These are phyloP conservation scores for Chaetomidium leptoderma DNA, from an alignment of 495 filamentous ascomycete species.

Conservation along the genomic window DNA sequence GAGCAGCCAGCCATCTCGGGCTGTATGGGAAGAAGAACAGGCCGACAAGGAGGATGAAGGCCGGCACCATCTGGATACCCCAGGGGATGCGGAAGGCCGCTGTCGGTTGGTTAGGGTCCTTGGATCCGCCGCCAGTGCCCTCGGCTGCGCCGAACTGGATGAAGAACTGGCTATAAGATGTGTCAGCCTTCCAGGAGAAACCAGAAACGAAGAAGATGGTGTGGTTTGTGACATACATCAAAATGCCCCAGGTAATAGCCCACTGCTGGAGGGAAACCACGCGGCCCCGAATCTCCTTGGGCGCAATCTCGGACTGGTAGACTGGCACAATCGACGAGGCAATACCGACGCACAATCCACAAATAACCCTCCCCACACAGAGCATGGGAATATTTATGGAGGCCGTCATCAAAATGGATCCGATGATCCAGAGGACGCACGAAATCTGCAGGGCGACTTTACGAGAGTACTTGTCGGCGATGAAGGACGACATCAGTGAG, in stretches of 20 bases:
- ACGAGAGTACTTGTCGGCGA: conserved; percentile 65
- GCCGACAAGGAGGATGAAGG: conserved; percentile 58
- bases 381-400: conserved; percentile 60
- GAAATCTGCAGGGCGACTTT: conserved; percentile 67
- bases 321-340: conserved; percentile 71
- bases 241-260: conserved; percentile 70
- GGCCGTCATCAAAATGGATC: conserved; percentile 60
- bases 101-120: conserved; percentile 52
- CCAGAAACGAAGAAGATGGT: background rate
- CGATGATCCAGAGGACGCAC: conserved; percentile 64
- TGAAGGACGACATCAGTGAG: conserved; percentile 58
- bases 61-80: conserved; percentile 69
- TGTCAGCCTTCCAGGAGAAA: conserved; percentile 30
- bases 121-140: conserved; percentile 52
- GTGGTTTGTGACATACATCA: conserved; percentile 31
- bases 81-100: conserved; percentile 70
- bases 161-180: conserved; percentile 51
- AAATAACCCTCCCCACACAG: conserved; percentile 63
- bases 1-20: conserved; percentile 69
- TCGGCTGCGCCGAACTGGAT: conserved; percentile 67
- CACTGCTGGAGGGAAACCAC: conserved; percentile 66
- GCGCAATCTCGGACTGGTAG: conserved; percentile 75
- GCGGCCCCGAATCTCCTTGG: conserved; percentile 72
- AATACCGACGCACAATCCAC: conserved; percentile 71
- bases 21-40: conserved; percentile 69